Percentiles rank a stretch among this genome's conserved stretches.
These are phyloP conservation scores for Sclerotinia glacialis DNA, from an alignment of 2,329 filamentous ascomycete species.

Conservation along the genomic window DNA sequence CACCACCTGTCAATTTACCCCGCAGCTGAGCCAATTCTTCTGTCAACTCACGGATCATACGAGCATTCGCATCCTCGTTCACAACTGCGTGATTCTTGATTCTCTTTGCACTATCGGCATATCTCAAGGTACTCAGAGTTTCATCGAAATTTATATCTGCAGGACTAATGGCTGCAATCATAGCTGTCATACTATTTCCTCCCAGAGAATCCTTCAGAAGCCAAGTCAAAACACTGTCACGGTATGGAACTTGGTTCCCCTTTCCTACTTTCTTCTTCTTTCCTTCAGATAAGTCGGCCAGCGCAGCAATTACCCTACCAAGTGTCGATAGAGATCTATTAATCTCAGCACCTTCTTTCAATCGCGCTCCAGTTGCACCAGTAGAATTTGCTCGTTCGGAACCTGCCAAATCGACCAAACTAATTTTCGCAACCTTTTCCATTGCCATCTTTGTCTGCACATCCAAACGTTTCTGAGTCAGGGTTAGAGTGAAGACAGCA, in stretches of 20 bases:
- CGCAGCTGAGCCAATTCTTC: conserved; percentile 85
- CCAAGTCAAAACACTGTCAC: conserved; percentile 96
- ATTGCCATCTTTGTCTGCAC: conserved; percentile 93
- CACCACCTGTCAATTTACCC: conserved; percentile 71
- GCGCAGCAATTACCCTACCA: conserved; percentile 92
- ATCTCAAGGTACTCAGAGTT: conserved; percentile 89
- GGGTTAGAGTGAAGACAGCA: conserved; percentile 92
- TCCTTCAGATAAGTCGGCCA: conserved; percentile 84
- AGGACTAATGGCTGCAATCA: conserved; percentile 98
- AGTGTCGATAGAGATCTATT: conserved; percentile 95
- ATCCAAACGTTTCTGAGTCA: conserved; percentile 92
- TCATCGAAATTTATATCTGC: conserved; percentile 99
- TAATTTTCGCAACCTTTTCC: conserved; percentile 97
- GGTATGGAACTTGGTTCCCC: conserved; percentile 80
- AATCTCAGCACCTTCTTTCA: conserved; percentile 98
- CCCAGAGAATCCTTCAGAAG: conserved; percentile 93
- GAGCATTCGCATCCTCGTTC: conserved; percentile 97
- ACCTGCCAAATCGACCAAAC: conserved; percentile 93
- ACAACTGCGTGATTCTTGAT: conserved; percentile 99
- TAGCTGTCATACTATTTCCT: conserved; percentile 98
- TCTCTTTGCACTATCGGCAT: conserved; percentile 95
- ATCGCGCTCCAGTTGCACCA: conserved; percentile 86
- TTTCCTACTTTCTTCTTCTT: conserved; percentile 76
- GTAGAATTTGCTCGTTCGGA: conserved; percentile 97
- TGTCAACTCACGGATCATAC: conserved; percentile 97